Evolutionary conservation across 2,329 filamentous ascomycete species (phyloP).

Genomic region (Pestalotiopsis sp.): DNA sequence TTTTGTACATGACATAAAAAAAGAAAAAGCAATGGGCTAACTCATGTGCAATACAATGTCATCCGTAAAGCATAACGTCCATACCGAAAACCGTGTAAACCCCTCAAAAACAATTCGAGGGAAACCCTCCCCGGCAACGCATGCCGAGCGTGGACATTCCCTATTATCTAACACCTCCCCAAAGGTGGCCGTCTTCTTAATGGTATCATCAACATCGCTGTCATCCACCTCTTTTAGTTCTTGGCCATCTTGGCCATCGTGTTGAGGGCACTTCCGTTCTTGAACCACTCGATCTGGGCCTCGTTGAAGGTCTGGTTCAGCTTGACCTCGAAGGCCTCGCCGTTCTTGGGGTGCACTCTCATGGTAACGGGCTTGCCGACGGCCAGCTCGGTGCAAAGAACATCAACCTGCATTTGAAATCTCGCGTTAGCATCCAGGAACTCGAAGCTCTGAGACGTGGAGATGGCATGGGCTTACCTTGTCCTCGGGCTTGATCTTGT

Average conservation of each 20-base stretch:
- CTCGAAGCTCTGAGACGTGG: background rate
- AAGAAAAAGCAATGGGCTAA: slow-evolving; percentile 31
- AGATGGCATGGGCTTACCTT: slow-evolving; percentile 51
- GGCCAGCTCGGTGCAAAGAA: slow-evolving; percentile 84
- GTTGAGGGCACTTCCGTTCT: slow-evolving; percentile 95
- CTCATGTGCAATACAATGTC: slow-evolving; percentile 28
- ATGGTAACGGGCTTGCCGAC: slow-evolving; percentile 94
- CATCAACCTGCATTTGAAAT: slow-evolving; percentile 62
- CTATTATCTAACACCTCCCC: slow-evolving; percentile 20
- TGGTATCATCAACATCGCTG: slow-evolving; percentile 13
- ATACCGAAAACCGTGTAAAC: slow-evolving; percentile 34
- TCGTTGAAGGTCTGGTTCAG: slow-evolving; percentile 98
- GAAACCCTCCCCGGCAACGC: slow-evolving; percentile 36
- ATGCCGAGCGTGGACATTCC: slow-evolving; percentile 16
- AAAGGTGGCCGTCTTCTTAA: slow-evolving; percentile 10
- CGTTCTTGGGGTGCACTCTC: slow-evolving; percentile 88
- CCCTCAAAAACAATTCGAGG: slow-evolving; percentile 26
- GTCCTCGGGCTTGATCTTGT: slow-evolving; percentile 93
- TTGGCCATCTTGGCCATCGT: slow-evolving; percentile 82
- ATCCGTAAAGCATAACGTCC: slow-evolving; percentile 29
- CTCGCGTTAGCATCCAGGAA: background rate
- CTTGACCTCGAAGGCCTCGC: slow-evolving; percentile 77
- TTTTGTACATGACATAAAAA: slow-evolving; percentile 38
- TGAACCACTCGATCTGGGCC: slow-evolving; percentile 98
- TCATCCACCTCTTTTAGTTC: slow-evolving; percentile 23